Evolutionary conservation across 2,329 filamentous ascomycete species (phyloP), one percentile per base, ranked within the genome.

Genomic region (Aspergillus brunneoviolaceus): DNA sequence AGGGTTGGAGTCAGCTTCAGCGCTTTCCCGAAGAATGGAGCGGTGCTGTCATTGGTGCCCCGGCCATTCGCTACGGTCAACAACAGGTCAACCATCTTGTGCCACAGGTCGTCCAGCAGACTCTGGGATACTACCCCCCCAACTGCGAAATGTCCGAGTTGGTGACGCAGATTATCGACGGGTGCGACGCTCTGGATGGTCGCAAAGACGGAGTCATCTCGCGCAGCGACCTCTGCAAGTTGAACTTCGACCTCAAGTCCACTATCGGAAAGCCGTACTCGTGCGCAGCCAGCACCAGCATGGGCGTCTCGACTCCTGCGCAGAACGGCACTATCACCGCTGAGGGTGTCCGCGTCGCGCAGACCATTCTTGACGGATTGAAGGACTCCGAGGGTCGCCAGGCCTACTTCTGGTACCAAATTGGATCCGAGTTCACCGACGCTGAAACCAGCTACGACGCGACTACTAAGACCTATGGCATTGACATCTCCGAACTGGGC

Each of bases 141-240:
- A 72, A 57, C 66, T 82, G 65, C 31, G 65, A 71, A 49, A 23
- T 72, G 27, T 60, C 58, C 16, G 71, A 72, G 64, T 69, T 72
- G 49, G 76, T 82, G 19, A 85, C 84, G 65, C 73, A 76, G 39
- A 86, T 83, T 3, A 84, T 86, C 51, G 73, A 74, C 1, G 79
- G 79, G 27, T 87, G 84, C 53, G 84, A 87, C 61, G 72, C 77
- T 5, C 73, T 87, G 5, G 84, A 87, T 57, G 84, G 84, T 5
- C 76, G 76, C 49, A 77, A 74, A 0, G 84, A 86, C 56, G 83
- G 84, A 11, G 81, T 86, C 6, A 76, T 87, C 49, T 72, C 78
- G 6, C 76, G 81, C 6, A 78, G 76, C 0, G 80, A 82, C 55
- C 74, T 83, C 5, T 83, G 80, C 74, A 76, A 74, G 58, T 63